Percentiles rank a stretch among this genome's conserved stretches.
Conservation (phyloP, 352 stramenopile species). For the Lagenidium sp. region DNA sequence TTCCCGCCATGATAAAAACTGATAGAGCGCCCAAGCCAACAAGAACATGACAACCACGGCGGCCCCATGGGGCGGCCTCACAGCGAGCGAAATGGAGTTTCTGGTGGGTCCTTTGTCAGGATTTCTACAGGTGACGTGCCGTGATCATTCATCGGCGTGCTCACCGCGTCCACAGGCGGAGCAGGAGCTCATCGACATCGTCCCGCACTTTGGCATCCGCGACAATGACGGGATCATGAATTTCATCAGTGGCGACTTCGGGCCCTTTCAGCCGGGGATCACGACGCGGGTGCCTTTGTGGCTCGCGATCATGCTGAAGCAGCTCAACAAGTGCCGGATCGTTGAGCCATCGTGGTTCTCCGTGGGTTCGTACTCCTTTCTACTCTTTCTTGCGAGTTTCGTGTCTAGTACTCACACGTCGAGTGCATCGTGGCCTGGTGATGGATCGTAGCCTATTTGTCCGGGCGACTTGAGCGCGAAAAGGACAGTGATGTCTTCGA, state of each 20-base stretch:
- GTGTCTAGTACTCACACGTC: slow-evolving; percentile 5
- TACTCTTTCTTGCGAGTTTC: background rate
- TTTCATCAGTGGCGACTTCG: slow-evolving; percentile 79
- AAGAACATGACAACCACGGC: slow-evolving; percentile 10
- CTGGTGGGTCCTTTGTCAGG: slow-evolving; percentile 49
- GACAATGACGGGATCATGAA: slow-evolving; percentile 75
- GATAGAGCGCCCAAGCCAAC: too few relatives aligned
- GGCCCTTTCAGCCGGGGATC: slow-evolving; percentile 83
- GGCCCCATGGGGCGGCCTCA: slow-evolving; percentile 18
- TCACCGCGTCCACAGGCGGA: slow-evolving; percentile 56
- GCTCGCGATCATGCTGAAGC: slow-evolving; percentile 86
- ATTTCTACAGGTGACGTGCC: too few relatives aligned
- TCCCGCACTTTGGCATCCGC: slow-evolving; percentile 78
- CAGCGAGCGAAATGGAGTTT: slow-evolving; percentile 76
- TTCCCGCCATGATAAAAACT: too few relatives aligned
- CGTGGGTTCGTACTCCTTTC: slow-evolving; percentile 36
- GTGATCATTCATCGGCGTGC: too few relatives aligned
- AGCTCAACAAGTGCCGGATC: slow-evolving; percentile 85
- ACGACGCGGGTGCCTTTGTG: slow-evolving; percentile 78
- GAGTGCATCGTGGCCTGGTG: too few relatives aligned
- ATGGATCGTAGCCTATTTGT: slow-evolving; percentile 62
- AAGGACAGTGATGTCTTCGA: slow-evolving; percentile 70
- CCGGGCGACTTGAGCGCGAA: slow-evolving; percentile 47
- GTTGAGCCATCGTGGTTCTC: slow-evolving; percentile 75
- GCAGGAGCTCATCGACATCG: slow-evolving; percentile 79